These are phyloP conservation scores for Colletotrichum horii DNA, from an alignment of 2,329 filamentous ascomycete species.

Conservation along the genomic window DNA sequence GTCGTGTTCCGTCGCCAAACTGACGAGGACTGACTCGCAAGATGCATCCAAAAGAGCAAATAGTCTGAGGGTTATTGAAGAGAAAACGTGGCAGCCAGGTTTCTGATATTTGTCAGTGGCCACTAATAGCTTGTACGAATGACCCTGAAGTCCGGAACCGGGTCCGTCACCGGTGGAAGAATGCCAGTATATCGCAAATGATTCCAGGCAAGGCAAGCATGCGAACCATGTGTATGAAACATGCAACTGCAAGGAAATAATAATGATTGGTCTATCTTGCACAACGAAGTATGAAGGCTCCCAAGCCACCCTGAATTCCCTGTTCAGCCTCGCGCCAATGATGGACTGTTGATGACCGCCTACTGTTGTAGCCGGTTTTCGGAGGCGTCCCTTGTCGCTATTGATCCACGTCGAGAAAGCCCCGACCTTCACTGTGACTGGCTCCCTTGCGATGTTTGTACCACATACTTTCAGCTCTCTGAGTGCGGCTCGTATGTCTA, in stretches of 20 bases:
- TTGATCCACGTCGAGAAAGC: not conserved
- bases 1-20: not conserved
- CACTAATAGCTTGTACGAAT: not conserved
- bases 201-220: not conserved
- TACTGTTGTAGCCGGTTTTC: not conserved
- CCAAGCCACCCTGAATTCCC: not conserved
- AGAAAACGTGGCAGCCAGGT: slow-evolving; percentile 22
- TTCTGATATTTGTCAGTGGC: not conserved
- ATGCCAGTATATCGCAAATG: not conserved
- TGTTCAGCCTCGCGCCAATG: not conserved
- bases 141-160: not conserved
- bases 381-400: not conserved
- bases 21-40: not conserved
- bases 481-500: not conserved
- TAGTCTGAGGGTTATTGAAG: slow-evolving; percentile 20
- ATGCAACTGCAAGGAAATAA: not conserved
- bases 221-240: not conserved
- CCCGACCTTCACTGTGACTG: not conserved
- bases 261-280: slow-evolving; percentile 1
- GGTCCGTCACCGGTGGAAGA: not conserved
- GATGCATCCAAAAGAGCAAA: slow-evolving; percentile 4
- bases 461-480: not conserved
- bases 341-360: not conserved
- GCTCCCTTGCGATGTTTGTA: not conserved
- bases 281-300: not conserved